phyloP scores from a whole-genome alignment of 768 basidiomycete genomes.

The Lentinula raphanica region DNA sequence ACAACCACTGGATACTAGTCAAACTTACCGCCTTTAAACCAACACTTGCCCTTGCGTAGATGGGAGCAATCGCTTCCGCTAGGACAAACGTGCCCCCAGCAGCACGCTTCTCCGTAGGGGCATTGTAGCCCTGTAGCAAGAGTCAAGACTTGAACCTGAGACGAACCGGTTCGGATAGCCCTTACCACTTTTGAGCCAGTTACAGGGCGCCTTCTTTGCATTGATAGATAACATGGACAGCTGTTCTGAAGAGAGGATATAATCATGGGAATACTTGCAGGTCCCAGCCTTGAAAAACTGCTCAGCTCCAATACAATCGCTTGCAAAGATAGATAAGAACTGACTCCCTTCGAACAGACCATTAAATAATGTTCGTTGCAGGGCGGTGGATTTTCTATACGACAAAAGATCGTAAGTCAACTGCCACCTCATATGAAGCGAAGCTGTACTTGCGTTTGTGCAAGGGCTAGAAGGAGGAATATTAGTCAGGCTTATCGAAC shows the following conservation, averaged over 20 bases:
- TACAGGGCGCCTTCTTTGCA: slow-evolving; percentile 84
- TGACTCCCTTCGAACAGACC: slow-evolving; percentile 74
- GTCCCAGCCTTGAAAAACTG: slow-evolving; percentile 37
- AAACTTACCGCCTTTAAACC: slow-evolving; percentile 71
- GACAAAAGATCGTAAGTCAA: neutral
- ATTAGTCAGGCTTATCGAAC: neutral
- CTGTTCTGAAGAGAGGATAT: slow-evolving; percentile 66
- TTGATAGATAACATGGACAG: slow-evolving; percentile 64
- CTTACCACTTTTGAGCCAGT: slow-evolving; percentile 74
- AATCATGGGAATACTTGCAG: slow-evolving; percentile 85
- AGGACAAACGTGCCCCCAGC: slow-evolving; percentile 82
- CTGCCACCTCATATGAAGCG: no score
- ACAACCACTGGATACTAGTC: neutral
- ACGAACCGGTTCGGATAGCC: neutral
- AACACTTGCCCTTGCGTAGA: slow-evolving; percentile 66
- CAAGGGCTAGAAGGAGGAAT: slow-evolving; percentile 44
- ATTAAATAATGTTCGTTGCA: slow-evolving; percentile 84
- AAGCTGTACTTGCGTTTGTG: slow-evolving; percentile 59
- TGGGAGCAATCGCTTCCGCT: slow-evolving; percentile 64
- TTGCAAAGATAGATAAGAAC: slow-evolving; percentile 11
- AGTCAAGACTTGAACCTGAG: neutral
- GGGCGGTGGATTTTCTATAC: slow-evolving; percentile 70
- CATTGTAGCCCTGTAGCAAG: slow-evolving; percentile 53
- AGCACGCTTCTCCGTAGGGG: slow-evolving; percentile 71
- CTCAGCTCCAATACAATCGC: slow-evolving; percentile 12